Percentiles rank a stretch among this genome's conserved stretches.
Conservation (phyloP, 2,329 filamentous ascomycete species). For the Aspergillus nomiae region DNA sequence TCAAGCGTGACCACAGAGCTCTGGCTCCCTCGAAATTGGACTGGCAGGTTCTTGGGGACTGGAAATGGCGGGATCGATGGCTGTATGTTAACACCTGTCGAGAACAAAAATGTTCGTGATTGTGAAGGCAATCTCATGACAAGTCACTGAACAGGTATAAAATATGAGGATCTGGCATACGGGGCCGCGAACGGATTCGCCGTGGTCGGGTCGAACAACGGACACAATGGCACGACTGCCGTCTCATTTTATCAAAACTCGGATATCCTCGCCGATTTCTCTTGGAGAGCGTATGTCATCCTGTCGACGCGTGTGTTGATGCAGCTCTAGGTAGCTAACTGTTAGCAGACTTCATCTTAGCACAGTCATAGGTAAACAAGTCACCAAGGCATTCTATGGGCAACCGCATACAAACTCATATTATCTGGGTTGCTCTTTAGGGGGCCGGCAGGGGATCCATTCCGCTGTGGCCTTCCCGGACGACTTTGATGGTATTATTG, state of each 20-base stretch:
- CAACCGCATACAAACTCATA: constrained; percentile 9
- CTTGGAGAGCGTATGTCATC: constrained; percentile 12
- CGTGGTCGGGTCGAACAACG: constrained; percentile 13
- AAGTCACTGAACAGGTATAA: constrained; percentile 1
- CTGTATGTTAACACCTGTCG: not conserved
- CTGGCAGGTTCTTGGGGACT: constrained; percentile 8
- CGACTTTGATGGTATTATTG: constrained; percentile 45
- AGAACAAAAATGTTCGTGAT: not conserved
- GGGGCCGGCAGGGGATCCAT: constrained; percentile 9
- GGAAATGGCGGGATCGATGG: constrained; percentile 14
- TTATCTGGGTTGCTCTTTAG: constrained; percentile 12
- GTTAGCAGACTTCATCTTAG: constrained; percentile 6
- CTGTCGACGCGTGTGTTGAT: too few relatives aligned
- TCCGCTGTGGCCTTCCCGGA: constrained; percentile 7
- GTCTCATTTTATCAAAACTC: constrained; percentile 2
- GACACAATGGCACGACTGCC: constrained; percentile 11
- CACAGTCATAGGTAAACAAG: constrained; percentile 4
- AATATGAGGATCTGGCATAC: constrained; percentile 13
- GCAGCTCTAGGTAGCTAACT: not conserved
- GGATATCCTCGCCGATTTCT: constrained; percentile 6
- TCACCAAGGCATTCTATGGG: constrained; percentile 9
- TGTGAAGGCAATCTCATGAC: not conserved
- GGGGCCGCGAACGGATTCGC: constrained; percentile 11
- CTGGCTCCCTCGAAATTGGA: constrained; percentile 12
- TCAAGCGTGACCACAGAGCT: constrained; percentile 7